These are phyloP conservation scores for Trichoderma oligosporum DNA, from an alignment of 2,329 filamentous ascomycete genomes.

Conservation along the genomic window DNA sequence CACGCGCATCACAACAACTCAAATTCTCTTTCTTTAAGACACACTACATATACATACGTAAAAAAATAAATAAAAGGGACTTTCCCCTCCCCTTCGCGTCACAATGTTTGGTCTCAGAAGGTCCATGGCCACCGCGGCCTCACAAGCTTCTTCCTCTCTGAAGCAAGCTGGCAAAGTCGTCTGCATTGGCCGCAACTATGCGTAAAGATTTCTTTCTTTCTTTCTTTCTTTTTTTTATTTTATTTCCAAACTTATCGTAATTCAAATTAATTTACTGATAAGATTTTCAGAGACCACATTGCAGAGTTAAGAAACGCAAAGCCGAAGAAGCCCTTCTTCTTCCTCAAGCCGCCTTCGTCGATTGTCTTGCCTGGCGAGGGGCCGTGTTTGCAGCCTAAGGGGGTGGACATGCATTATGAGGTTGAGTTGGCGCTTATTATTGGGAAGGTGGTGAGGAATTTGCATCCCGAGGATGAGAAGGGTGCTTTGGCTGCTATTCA, in stretches of 20 bases:
- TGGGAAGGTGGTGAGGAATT: slow-evolving; percentile 72
- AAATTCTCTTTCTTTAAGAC: background rate
- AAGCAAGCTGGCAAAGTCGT: slow-evolving; percentile 69
- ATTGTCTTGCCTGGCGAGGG: slow-evolving; percentile 77
- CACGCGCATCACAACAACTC: background rate
- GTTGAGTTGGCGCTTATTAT: slow-evolving; percentile 90
- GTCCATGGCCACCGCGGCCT: slow-evolving; percentile 38
- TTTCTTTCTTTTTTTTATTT: no score
- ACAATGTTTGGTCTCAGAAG: slow-evolving; percentile 38
- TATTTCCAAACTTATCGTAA: no score
- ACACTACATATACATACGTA: no score
- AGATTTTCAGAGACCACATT: slow-evolving; percentile 71
- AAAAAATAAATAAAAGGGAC: no score
- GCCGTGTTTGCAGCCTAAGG: slow-evolving; percentile 75
- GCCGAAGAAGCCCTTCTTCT: slow-evolving; percentile 97
- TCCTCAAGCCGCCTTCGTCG: slow-evolving; percentile 88
- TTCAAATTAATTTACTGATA: no score
- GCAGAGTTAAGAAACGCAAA: slow-evolving; percentile 81
- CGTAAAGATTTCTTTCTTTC: no score
- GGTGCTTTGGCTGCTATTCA: slow-evolving; percentile 79
- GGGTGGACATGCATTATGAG: slow-evolving; percentile 88
- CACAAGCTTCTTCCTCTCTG: slow-evolving; percentile 43
- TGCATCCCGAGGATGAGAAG: slow-evolving; percentile 68
- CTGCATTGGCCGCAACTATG: slow-evolving; percentile 95
- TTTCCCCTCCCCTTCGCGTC: background rate